Percentiles rank a stretch among this genome's conserved stretches.
Conservation (phyloP, 2,329 filamentous ascomycete genomes). For the Pezicula radicicola region DNA sequence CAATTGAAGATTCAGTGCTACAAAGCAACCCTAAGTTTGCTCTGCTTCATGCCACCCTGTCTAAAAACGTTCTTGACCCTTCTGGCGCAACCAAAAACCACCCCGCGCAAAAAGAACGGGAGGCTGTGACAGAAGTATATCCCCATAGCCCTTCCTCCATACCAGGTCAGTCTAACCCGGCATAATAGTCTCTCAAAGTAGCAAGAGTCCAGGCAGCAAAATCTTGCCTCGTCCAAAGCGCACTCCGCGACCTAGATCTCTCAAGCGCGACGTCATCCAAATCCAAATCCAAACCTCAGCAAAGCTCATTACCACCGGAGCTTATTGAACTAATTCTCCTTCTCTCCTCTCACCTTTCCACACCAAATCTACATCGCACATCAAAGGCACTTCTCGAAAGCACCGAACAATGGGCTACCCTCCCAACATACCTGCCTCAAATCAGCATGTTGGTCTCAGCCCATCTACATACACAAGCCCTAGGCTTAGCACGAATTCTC, state of each 20-base stretch:
- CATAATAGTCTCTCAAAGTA: conserved; percentile 45
- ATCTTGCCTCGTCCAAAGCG: conserved; percentile 46
- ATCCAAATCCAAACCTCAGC: conserved; percentile 15
- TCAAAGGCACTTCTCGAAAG: conserved; percentile 43
- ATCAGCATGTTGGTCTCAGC: conserved; percentile 46
- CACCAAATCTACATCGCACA: conserved; percentile 32
- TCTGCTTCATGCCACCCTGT: conserved; percentile 53
- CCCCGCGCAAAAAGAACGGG: conserved; percentile 46
- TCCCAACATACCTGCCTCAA: conserved; percentile 45
- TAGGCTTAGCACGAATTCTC: conserved; percentile 45
- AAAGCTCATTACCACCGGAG: conserved; percentile 34
- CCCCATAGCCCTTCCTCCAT: not conserved
- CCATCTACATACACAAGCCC: conserved; percentile 46
- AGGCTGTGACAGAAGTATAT: conserved; percentile 46
- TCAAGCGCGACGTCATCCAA: conserved; percentile 18
- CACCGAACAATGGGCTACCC: conserved; percentile 44
- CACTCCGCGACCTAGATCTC: conserved; percentile 43
- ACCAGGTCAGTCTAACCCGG: not conserved
- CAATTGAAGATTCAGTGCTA: conserved; percentile 52
- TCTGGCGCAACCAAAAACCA: conserved; percentile 56
- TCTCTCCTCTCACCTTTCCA: conserved; percentile 41
- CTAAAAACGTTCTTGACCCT: conserved; percentile 49
- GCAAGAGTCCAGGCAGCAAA: conserved; percentile 47
- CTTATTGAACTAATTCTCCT: conserved; percentile 53
- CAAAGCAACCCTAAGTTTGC: conserved; percentile 58